phyloP scores from a whole-genome alignment of 208 protist genomes.

The Trypanosomatidae sp. region DNA sequence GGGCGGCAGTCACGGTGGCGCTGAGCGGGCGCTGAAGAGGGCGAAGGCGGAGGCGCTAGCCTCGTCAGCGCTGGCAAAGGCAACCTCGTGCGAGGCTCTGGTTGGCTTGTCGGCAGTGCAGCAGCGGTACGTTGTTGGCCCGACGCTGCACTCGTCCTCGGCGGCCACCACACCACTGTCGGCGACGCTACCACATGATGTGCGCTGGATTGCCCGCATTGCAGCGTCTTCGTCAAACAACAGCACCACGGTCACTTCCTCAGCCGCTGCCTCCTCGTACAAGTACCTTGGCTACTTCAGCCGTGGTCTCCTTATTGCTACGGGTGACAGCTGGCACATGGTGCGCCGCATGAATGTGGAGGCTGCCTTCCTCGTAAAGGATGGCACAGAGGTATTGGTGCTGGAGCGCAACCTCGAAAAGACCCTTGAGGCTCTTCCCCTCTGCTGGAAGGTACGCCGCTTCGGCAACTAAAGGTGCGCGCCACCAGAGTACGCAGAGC shows the following conservation, averaged over 20 bases:
- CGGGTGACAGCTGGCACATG: conserved; percentile 67
- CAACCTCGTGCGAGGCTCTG: neutral
- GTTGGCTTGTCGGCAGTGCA: conserved; percentile 29
- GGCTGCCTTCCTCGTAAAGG: conserved; percentile 64
- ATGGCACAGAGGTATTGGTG: conserved; percentile 51
- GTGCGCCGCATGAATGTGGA: conserved; percentile 58
- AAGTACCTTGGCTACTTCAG: conserved; percentile 66
- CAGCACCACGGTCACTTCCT: neutral
- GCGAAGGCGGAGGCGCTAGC: conserved; percentile 1
- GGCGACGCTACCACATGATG: conserved; percentile 42
- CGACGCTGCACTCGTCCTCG: conserved; percentile 11
- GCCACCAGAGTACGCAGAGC: neutral
- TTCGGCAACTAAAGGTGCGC: conserved; percentile 76
- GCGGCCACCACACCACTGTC: conserved; percentile 20
- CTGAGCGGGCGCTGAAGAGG: conserved; percentile 4
- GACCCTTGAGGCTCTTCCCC: conserved; percentile 73
- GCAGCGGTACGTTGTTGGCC: conserved; percentile 27
- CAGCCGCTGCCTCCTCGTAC: neutral
- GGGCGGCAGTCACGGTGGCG: neutral
- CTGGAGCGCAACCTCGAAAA: conserved; percentile 86
- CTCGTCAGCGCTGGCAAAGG: neutral
- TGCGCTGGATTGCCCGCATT: conserved; percentile 38
- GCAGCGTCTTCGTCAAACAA: neutral
- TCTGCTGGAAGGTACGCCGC: conserved; percentile 89
- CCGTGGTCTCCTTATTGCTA: conserved; percentile 61